Base-by-base conservation (phyloP, 495 filamentous ascomycete species). In the Articulospora tetracladia region DNA sequence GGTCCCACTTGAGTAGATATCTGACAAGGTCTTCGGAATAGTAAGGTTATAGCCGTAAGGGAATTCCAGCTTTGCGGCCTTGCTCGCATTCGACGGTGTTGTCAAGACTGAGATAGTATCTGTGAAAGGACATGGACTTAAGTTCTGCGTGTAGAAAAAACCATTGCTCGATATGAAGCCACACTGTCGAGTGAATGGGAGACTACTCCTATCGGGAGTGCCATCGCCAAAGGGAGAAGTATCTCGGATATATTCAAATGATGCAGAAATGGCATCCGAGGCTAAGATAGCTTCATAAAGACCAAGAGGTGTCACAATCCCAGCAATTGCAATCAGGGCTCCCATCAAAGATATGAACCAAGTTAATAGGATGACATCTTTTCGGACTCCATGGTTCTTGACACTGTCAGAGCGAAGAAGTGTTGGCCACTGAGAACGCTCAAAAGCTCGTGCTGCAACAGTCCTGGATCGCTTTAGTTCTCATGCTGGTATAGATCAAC, bases 1-100 rank as follows among this genome's bases (percentile, higher is more conserved):
- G 3, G 63, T 65, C 0, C 73, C 75, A 36, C 71, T 73, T 0
- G 64, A 66, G 57, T 70, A 77, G 32, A 75, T 59, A 0, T 74
- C 67, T 6, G 44, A 55, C 4, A 74, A 25, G 7, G 62, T 57
- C 23, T 59, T 39, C 0, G 76, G 73, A 19, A 78, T 32, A 1
- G n/a, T 54, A 1, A 61, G 50, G 32, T 64, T 57, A 17, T 63
- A 55, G 10, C 58, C 59, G 13, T 62, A 22, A 23, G 68, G 68
- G 8, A 60, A 61, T 19, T 24, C 15, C 13, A 17, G 1, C 1
- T 53, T 19, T 17, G 12, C 1, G 7, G 1, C 1, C 1, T 46
- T 41, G 15, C 20, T 17, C 0, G 22, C 1, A n/a, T 27, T 17
- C 20, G n/a, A 15, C 3, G 11, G 15, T 11, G n/a, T n/a, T 20